Percentiles rank a stretch among this genome's conserved stretches.
These are phyloP conservation scores for Xerocomellus amylosporus DNA, from an alignment of 768 basidiomycete genomes.

Conservation along the genomic window DNA sequence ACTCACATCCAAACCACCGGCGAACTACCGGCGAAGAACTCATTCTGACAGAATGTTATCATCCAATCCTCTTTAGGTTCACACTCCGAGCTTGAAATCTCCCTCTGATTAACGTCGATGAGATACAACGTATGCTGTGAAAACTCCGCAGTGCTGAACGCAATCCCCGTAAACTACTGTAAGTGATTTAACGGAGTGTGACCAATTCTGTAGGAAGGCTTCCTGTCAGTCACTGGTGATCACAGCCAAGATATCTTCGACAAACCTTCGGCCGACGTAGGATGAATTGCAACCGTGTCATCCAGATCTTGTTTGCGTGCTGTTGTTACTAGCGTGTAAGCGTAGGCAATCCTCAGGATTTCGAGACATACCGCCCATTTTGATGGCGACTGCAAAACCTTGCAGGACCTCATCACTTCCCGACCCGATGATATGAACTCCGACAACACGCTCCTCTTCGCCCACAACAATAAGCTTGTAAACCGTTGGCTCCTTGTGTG, in stretches of 20 bases:
- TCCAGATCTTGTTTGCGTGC: conserved; percentile 82
- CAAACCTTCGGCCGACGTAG: conserved; percentile 79
- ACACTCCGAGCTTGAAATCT: neutral
- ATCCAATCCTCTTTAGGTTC: neutral
- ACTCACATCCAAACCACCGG: too few relatives aligned
- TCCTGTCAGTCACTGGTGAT: conserved; percentile 15
- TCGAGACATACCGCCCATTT: conserved; percentile 71
- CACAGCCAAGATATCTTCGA: conserved; percentile 4
- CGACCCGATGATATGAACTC: conserved; percentile 86
- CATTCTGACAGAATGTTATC: neutral
- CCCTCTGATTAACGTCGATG: neutral
- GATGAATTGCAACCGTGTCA: conserved; percentile 89
- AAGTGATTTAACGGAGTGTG: conserved; percentile 43
- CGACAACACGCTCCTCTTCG: conserved; percentile 93
- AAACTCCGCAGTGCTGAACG: neutral
- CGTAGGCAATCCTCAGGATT: neutral
- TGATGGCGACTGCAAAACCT: conserved; percentile 95
- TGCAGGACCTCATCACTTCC: conserved; percentile 95
- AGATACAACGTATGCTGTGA: neutral
- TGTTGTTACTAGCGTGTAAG: conserved; percentile 20
- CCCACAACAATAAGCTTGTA: conserved; percentile 90
- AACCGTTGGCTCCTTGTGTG: conserved; percentile 92
- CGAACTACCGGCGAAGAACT: neutral
- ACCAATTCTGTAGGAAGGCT: conserved; percentile 46
- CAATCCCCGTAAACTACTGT: neutral